Evolutionary conservation across 441 rosid species (phyloP).

Genomic region (Pelargonium australe): DNA sequence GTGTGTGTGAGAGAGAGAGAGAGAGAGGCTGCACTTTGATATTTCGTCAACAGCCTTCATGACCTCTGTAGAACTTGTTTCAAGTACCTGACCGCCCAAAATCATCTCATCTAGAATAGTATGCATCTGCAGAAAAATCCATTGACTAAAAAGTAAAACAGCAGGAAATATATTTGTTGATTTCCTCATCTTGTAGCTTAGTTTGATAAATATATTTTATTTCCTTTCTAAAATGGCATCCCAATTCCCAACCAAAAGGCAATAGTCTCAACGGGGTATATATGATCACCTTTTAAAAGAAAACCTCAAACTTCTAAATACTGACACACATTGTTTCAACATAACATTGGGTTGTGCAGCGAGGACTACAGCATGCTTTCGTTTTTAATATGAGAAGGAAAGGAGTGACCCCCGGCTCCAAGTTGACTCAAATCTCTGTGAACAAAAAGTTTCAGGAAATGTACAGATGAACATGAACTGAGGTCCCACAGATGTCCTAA

Average conservation of each 20-base stretch:
- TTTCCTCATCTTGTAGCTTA: too few species aligned
- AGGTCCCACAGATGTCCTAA: not conserved
- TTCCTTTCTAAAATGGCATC: not conserved
- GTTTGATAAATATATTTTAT: too few species aligned
- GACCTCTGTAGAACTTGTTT: slow-evolving; percentile 79
- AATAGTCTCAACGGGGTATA: not conserved
- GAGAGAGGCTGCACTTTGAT: slow-evolving; percentile 49
- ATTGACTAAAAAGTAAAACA: not conserved
- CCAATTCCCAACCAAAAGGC: not conserved
- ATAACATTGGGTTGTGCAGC: too few species aligned
- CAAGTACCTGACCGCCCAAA: slow-evolving; percentile 91
- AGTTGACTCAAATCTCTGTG: not conserved
- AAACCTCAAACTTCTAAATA: too few species aligned
- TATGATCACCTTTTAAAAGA: not conserved
- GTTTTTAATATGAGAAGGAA: not conserved
- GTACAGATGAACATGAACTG: not conserved
- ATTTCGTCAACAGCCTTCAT: slow-evolving; percentile 78
- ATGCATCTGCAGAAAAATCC: slow-evolving; percentile 55
- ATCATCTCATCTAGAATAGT: slow-evolving; percentile 75
- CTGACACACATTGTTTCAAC: too few species aligned
- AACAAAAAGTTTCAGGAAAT: not conserved
- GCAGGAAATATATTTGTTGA: not conserved
- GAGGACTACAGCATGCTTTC: not conserved
- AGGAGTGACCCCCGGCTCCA: not conserved
- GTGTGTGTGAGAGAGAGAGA: slow-evolving; percentile 11